Evolutionary conservation across 352 stramenopile species (phyloP).

Genomic region (Phytophthora europaea): DNA sequence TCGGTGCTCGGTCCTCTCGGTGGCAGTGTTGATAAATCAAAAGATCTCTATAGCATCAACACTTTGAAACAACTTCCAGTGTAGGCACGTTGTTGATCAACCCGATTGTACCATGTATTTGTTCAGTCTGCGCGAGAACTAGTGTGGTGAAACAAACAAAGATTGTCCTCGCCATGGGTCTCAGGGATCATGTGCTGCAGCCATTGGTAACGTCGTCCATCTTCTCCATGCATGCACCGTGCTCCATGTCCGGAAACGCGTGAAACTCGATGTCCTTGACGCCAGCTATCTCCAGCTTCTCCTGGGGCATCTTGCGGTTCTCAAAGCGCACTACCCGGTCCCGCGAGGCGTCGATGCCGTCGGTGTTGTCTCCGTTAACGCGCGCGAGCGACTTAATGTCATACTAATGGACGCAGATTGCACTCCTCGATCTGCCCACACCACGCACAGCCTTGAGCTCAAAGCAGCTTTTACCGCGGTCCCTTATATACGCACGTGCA

Average conservation of each 20-base stretch:
- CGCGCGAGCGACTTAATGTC: slow-evolving; percentile 94
- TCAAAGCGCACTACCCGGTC: slow-evolving; percentile 69
- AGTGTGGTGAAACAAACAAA: too few species aligned
- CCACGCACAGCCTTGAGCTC: too few species aligned
- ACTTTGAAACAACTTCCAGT: too few species aligned
- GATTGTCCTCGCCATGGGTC: too few species aligned
- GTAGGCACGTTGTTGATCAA: too few species aligned
- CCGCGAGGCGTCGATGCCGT: slow-evolving; percentile 90
- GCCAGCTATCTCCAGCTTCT: slow-evolving; percentile 61
- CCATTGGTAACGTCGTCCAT: slow-evolving; percentile 75
- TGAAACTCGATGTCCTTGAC: slow-evolving; percentile 74
- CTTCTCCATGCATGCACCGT: slow-evolving; percentile 73
- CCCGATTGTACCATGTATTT: too few species aligned
- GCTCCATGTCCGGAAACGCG: slow-evolving; percentile 72
- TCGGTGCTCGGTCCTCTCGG: too few species aligned
- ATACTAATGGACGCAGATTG: slow-evolving; percentile 53
- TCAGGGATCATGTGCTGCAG: slow-evolving; percentile 63
- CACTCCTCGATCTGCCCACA: neutral
- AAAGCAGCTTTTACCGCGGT: too few species aligned
- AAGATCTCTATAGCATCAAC: too few species aligned
- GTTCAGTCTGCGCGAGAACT: too few species aligned
- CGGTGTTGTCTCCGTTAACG: slow-evolving; percentile 85
- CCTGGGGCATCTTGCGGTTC: slow-evolving; percentile 64
- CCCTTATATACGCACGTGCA: too few species aligned
- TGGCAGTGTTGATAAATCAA: too few species aligned